phyloP scores from a whole-genome alignment of 1,284 basidiomycete species.

The Xerocomus cyaneibrunnescens region DNA sequence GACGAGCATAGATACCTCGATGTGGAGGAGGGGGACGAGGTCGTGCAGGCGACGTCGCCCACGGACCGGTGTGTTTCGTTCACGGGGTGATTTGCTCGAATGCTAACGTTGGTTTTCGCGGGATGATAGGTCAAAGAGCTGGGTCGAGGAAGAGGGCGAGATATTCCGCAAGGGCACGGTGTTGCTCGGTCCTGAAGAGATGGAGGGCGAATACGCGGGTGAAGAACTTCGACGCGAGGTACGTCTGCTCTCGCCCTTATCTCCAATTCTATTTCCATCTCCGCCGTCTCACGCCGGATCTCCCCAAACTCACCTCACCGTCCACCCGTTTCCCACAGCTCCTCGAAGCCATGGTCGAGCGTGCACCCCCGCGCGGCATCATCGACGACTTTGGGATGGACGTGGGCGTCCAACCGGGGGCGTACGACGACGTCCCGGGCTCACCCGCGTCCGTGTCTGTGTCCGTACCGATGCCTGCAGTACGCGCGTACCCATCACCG shows the following conservation, averaged over 20 bases:
- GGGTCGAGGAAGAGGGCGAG: constrained; percentile 89
- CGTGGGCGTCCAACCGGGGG: constrained; percentile 18
- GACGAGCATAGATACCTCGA: constrained; percentile 35
- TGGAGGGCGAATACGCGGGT: constrained; percentile 82
- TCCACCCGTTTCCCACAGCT: constrained; percentile 37
- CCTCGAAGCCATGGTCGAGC: constrained; percentile 53
- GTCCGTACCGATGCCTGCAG: not conserved
- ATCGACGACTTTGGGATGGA: constrained; percentile 57
- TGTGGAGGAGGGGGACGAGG: constrained; percentile 37
- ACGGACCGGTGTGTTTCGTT: constrained; percentile 51
- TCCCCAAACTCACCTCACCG: constrained; percentile 31
- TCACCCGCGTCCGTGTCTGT: not conserved
- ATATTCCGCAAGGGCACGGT: constrained; percentile 87
- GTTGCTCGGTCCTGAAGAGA: constrained; percentile 78
- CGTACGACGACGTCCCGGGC: constrained; percentile 15
- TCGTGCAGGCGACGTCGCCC: constrained; percentile 44
- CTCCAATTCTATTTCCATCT: too few relatives aligned
- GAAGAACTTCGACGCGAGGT: constrained; percentile 85
- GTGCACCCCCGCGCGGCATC: constrained; percentile 49
- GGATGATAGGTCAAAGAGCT: constrained; percentile 58
- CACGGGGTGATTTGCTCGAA: not conserved
- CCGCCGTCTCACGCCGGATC: constrained; percentile 25
- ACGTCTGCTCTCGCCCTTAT: too few relatives aligned
- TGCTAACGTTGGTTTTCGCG: not conserved
- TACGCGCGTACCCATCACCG: not conserved